phyloP scores from a whole-genome alignment of 2,329 filamentous ascomycete genomes.

The Ophiostoma ulmi region DNA sequence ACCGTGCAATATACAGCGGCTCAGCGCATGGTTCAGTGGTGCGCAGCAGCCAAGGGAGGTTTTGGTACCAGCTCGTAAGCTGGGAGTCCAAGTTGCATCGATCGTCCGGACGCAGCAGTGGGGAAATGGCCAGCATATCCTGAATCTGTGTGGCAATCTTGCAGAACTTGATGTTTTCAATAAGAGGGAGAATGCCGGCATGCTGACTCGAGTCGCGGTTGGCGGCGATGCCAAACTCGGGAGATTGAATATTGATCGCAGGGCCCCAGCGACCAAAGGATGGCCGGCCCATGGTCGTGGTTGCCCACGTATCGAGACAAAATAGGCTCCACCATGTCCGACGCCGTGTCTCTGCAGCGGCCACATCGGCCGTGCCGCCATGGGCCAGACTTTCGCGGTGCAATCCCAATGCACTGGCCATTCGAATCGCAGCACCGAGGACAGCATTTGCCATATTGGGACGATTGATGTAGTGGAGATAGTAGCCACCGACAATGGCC shows the following conservation, averaged over 20 bases:
- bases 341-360: slow-evolving; percentile 56
- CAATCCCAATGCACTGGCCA: slow-evolving; percentile 68
- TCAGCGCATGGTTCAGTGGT: slow-evolving; percentile 64
- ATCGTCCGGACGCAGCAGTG: slow-evolving; percentile 61
- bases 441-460: slow-evolving; percentile 72
- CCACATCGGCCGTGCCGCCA: slow-evolving; percentile 42
- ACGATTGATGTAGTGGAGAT: slow-evolving; percentile 71
- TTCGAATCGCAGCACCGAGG: slow-evolving; percentile 64
- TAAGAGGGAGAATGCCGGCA: slow-evolving; percentile 62
- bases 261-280: slow-evolving; percentile 63
- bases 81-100: slow-evolving; percentile 62
- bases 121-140: slow-evolving; percentile 65
- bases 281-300: slow-evolving; percentile 64
- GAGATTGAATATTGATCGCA: slow-evolving; percentile 61
- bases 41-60: slow-evolving; percentile 60
- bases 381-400: slow-evolving; percentile 56
- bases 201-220: slow-evolving; percentile 51
- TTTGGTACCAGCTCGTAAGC: slow-evolving; percentile 66
- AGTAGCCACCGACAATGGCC: slow-evolving; percentile 67
- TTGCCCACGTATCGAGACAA: slow-evolving; percentile 69
- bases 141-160: slow-evolving; percentile 74
- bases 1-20: slow-evolving; percentile 62
- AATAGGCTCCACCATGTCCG: slow-evolving; percentile 72
- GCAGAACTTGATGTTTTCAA: slow-evolving; percentile 74
- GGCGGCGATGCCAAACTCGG: slow-evolving; percentile 48